Base-by-base conservation (phyloP, 768 basidiomycete genomes). In the Lactarius hatsudake region DNA sequence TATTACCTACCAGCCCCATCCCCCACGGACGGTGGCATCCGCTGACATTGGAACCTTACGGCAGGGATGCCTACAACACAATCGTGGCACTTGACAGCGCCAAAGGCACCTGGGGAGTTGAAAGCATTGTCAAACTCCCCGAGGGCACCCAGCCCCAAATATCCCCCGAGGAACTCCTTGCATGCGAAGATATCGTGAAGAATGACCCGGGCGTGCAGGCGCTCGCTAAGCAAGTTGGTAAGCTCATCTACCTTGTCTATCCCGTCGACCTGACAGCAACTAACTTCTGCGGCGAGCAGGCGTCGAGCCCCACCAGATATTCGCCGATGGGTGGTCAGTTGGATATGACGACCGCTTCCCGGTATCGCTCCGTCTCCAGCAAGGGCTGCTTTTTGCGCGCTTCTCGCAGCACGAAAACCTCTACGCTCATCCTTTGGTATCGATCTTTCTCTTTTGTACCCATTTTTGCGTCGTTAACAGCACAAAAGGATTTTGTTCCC, bases 301-400 rank as follows among this genome's bases (percentile, higher is more conserved):
- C n/a, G 76, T 93, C 59, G 74, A 80, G 6, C 85, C 87, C 3
- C 81, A 93, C 36, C 86, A 93, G 74, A 85, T 94, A 12, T 81
- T 76, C 65, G 89, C 89, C 57, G 94, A 95, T 68, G 93, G 94
- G 2, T 98, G 95, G 95, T 85, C 90, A 0, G 88, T 98, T 68
- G 95, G 95, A 43, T 92, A 89, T 70, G 95, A 98, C 71, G 87
- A 87, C 26, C 87, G 95, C 18, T 97, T 96, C 81, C 88, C 91
- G 0, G 79, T 83, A 59, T 76, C 77, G 17, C 79, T 80, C 55
- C 84, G 90, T 34, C 79, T 96, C 30, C 94, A 96, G 73, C 94
- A 95, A 74, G 93, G 87, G 5, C 75, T 94, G 4, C 72, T 90
- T 20, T 94, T 89, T 73, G 92, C 92, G 13, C 83, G 94, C 30